A percentile compares a stretch with the other conserved stretches of the same genome.
These are phyloP conservation scores for Cryomyces antarcticus DNA, from an alignment of 495 filamentous ascomycete species.

Conservation along the genomic window DNA sequence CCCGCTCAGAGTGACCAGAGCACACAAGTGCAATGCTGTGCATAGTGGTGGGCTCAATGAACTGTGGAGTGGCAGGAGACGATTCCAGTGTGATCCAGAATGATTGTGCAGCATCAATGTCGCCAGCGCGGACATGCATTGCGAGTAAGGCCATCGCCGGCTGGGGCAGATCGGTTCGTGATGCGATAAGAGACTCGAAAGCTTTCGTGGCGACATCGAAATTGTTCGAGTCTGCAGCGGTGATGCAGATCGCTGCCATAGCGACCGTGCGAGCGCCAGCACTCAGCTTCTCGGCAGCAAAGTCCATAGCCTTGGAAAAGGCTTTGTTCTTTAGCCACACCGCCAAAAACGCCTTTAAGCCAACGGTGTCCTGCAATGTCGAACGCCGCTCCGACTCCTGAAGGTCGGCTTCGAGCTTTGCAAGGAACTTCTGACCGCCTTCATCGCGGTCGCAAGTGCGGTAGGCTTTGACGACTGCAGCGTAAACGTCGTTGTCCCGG, in stretches of 20 bases:
- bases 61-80: conserved; percentile 16
- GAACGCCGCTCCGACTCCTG: conserved; percentile 25
- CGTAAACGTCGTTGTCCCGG: conserved; percentile 68
- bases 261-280: conserved; percentile 29
- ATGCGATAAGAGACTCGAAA: conserved; percentile 26
- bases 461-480: conserved; percentile 72
- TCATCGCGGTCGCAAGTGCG: conserved; percentile 54
- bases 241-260: conserved; percentile 36
- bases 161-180: conserved; percentile 27
- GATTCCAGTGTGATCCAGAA: conserved; percentile 51
- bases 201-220: conserved; percentile 47
- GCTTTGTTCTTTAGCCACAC: conserved; percentile 41
- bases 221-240: conserved; percentile 64
- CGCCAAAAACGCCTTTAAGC: conserved; percentile 53
- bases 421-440: conserved; percentile 63
- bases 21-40: conserved; percentile 67
- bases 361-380: conserved; percentile 46
- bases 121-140: conserved; percentile 58
- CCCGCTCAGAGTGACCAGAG: conserved; percentile 57
- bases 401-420: conserved; percentile 45
- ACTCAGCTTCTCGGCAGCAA: conserved; percentile 28
- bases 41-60: conserved; percentile 75
- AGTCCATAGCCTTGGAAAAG: conserved; percentile 44
- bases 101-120: conserved; percentile 50
- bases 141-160: conserved; percentile 73